Conservation (phyloP, 805 yeast genomes). For the Cyberlindnera saturnus region DNA sequence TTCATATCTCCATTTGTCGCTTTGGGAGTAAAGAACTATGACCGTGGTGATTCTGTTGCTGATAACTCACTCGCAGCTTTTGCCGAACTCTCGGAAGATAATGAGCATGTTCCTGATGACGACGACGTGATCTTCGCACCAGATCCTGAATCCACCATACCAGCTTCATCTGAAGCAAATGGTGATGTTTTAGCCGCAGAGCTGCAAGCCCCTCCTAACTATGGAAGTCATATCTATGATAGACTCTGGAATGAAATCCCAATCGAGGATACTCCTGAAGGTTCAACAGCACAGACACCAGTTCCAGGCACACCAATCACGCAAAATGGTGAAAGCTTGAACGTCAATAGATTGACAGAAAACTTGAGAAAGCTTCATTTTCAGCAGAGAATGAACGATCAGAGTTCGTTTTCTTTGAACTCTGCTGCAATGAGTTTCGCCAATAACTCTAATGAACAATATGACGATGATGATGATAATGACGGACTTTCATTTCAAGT, state of each 20-base stretch:
- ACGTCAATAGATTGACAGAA: slow-evolving; percentile 36
- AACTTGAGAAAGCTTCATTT: slow-evolving; percentile 45
- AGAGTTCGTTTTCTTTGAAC: slow-evolving; percentile 26
- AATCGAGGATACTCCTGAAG: slow-evolving; percentile 26
- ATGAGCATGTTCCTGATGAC: slow-evolving; percentile 23
- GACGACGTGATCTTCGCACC: slow-evolving; percentile 36
- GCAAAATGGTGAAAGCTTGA: slow-evolving; percentile 15
- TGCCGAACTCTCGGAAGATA: slow-evolving; percentile 25
- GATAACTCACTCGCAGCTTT: slow-evolving; percentile 18
- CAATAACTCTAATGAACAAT: slow-evolving; percentile 11
- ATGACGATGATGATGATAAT: slow-evolving; percentile 20
- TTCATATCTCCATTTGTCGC: slow-evolving; percentile 82
- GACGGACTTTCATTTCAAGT: slow-evolving; percentile 15
- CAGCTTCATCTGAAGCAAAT: slow-evolving; percentile 11
- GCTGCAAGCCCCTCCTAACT: slow-evolving; percentile 78
- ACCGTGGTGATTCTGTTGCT: slow-evolving; percentile 18
- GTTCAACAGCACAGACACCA: slow-evolving; percentile 27
- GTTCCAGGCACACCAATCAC: slow-evolving; percentile 19
- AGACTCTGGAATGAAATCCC: slow-evolving; percentile 62
- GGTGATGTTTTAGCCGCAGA: slow-evolving; percentile 30
- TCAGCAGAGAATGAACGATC: slow-evolving; percentile 39
- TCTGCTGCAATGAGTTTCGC: slow-evolving; percentile 11
- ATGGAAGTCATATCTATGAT: slow-evolving; percentile 77
- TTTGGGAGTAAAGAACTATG: slow-evolving; percentile 41
- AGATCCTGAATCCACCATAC: slow-evolving; percentile 26